Conservation (phyloP, 2,329 filamentous ascomycete genomes). For the Fonsecaea multimorphosa region DNA sequence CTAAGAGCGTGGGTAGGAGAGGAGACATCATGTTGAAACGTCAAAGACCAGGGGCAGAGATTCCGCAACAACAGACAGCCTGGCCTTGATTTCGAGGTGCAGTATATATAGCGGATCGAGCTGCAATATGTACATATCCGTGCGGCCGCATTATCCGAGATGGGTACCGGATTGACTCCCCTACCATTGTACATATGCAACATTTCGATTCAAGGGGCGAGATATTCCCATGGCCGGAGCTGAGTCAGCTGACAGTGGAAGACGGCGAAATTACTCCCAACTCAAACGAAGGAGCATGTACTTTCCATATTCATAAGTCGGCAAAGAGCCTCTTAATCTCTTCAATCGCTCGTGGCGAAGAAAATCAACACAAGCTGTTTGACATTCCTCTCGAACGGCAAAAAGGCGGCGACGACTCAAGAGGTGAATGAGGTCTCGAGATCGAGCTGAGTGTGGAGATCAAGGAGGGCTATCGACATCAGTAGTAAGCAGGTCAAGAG, state of each 20-base stretch:
- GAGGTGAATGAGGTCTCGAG: not conserved
- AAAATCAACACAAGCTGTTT: not conserved
- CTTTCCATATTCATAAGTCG: not conserved
- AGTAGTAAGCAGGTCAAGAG: not conserved
- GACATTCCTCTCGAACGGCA: not conserved
- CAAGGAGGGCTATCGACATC: not conserved
- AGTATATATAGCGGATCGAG: not conserved
- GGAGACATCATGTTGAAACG: not conserved
- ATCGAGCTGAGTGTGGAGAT: not conserved
- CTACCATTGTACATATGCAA: not conserved
- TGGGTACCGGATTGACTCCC: not conserved
- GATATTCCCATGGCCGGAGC: not conserved
- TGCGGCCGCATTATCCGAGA: not conserved
- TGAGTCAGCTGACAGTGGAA: not conserved
- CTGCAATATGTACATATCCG: not conserved
- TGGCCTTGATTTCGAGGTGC: not conserved
- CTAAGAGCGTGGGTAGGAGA: constrained; percentile 13
- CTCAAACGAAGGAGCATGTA: not conserved
- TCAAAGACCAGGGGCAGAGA: not conserved
- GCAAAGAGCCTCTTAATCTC: not conserved
- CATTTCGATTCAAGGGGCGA: not conserved
- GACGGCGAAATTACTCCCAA: not conserved
- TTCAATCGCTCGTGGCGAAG: not conserved
- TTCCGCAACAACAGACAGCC: not conserved
- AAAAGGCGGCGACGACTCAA: not conserved